A percentile compares a stretch with the other conserved stretches of the same genome.
These are phyloP conservation scores for Theileria orientalis DNA, from an alignment of 169 alveolate species.

Conservation along the genomic window DNA sequence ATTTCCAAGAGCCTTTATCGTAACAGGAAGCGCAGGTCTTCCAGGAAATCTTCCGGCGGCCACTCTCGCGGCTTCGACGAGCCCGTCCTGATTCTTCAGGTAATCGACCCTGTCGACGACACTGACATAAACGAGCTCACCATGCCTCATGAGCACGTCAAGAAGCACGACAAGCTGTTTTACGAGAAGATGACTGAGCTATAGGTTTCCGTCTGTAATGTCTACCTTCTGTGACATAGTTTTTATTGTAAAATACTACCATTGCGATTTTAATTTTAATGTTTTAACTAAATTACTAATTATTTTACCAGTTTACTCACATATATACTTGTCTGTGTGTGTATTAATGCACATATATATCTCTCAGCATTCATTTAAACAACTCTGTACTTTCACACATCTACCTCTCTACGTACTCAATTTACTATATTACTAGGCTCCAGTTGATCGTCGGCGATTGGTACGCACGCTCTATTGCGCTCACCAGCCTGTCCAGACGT, in stretches of 20 bases:
- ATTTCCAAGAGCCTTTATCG: background rate
- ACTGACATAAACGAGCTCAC: slow-evolving; percentile 15
- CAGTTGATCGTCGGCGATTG: slow-evolving; percentile 8
- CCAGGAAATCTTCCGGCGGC: background rate
- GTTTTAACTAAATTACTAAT: background rate
- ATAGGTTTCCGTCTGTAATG: background rate
- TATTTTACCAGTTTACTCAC: background rate
- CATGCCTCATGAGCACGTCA: slow-evolving; percentile 16
- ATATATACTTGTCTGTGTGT: background rate
- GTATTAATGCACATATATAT: background rate
- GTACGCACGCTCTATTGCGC: background rate
- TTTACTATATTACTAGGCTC: background rate
- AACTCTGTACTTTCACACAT: too few relatives aligned
- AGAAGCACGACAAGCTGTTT: slow-evolving; percentile 19
- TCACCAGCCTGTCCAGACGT: background rate
- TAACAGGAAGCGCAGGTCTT: background rate
- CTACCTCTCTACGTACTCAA: too few relatives aligned
- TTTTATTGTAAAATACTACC: background rate
- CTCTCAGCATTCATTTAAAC: too few relatives aligned
- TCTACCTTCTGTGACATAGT: background rate
- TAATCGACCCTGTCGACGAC: slow-evolving; percentile 59
- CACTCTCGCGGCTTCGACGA: background rate
- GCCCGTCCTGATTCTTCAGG: slow-evolving; percentile 35
- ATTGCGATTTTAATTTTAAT: background rate
- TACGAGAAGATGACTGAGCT: slow-evolving; percentile 26